A percentile compares a stretch with the other conserved stretches of the same genome.
These are phyloP conservation scores for Rhodosporidiobolus odoratus DNA, from an alignment of 768 basidiomycete species.

Conservation along the genomic window DNA sequence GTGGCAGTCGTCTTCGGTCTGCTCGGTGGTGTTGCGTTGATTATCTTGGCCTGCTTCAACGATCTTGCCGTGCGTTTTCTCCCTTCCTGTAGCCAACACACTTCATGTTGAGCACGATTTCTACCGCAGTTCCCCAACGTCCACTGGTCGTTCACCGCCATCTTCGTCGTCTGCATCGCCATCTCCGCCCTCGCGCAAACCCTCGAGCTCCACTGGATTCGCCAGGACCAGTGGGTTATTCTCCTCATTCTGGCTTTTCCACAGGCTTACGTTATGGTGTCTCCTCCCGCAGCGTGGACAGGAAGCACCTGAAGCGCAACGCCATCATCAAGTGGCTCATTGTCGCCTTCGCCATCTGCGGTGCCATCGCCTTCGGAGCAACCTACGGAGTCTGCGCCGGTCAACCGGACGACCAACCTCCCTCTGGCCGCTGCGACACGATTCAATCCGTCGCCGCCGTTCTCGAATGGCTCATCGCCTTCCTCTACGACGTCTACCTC, in stretches of 20 bases:
- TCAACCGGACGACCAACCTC: conserved; percentile 11
- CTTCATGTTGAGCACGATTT: neutral
- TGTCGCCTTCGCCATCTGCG: conserved; percentile 44
- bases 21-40: conserved; percentile 45
- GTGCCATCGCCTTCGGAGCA: conserved; percentile 47
- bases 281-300: conserved; percentile 44
- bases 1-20: conserved; percentile 46
- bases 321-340: conserved; percentile 47
- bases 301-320: conserved; percentile 45
- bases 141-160: conserved; percentile 38
- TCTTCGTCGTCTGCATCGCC: conserved; percentile 49
- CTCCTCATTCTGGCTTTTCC: neutral
- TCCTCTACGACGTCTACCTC: conserved; percentile 44
- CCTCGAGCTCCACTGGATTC: conserved; percentile 43
- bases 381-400: conserved; percentile 43
- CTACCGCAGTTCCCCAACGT: conserved; percentile 23
- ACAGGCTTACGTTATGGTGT: neutral
- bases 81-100: neutral
- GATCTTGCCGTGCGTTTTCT: neutral
- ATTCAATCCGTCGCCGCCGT: conserved; percentile 45
- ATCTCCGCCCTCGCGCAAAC: conserved; percentile 48
- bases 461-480: conserved; percentile 42
- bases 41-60: conserved; percentile 43
- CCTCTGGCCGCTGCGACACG: conserved; percentile 42
- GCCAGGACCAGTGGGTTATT: conserved; percentile 17